These are phyloP conservation scores for Niveomyces coronatus DNA, from an alignment of 2,329 filamentous ascomycete genomes.

Conservation along the genomic window DNA sequence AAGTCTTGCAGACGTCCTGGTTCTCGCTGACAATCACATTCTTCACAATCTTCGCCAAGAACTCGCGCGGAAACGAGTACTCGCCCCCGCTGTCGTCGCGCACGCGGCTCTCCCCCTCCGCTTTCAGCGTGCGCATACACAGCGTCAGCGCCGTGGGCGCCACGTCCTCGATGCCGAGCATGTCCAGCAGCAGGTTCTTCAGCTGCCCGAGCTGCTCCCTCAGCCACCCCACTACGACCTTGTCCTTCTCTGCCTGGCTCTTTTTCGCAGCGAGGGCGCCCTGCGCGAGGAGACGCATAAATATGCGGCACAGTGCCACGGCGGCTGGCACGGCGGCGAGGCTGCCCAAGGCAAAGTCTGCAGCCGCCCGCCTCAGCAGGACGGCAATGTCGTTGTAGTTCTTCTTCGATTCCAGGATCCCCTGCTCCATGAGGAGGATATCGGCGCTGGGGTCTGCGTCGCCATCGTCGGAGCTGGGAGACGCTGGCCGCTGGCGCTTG, in stretches of 20 bases:
- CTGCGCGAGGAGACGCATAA: slow-evolving; percentile 67
- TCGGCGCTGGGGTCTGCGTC: slow-evolving; percentile 47
- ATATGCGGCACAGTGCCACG: slow-evolving; percentile 77
- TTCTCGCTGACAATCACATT: slow-evolving; percentile 48
- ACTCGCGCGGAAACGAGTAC: slow-evolving; percentile 57
- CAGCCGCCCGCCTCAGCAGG: slow-evolving; percentile 48
- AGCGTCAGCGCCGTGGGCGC: slow-evolving; percentile 65
- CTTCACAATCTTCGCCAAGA: slow-evolving; percentile 55
- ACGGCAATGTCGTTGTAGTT: slow-evolving; percentile 85
- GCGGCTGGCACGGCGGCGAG: slow-evolving; percentile 55
- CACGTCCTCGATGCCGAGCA: slow-evolving; percentile 53
- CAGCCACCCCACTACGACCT: slow-evolving; percentile 67
- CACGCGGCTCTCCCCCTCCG: slow-evolving; percentile 60
- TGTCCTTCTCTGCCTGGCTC: slow-evolving; percentile 60
- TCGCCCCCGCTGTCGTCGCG: slow-evolving; percentile 50
- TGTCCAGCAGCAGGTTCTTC: slow-evolving; percentile 47
- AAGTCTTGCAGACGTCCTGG: slow-evolving; percentile 56
- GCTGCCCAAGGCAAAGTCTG: slow-evolving; percentile 35
- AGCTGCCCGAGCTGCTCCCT: slow-evolving; percentile 65
- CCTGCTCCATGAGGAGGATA: slow-evolving; percentile 66
- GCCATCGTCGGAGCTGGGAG: slow-evolving; percentile 35
- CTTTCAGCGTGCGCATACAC: slow-evolving; percentile 75
- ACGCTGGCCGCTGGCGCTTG: slow-evolving; percentile 39
- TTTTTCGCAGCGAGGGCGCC: slow-evolving; percentile 59
- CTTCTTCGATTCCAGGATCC: slow-evolving; percentile 75